These are phyloP conservation scores for Lasiodiplodia sp. DNA, from an alignment of 2,329 filamentous ascomycete species.

Conservation along the genomic window DNA sequence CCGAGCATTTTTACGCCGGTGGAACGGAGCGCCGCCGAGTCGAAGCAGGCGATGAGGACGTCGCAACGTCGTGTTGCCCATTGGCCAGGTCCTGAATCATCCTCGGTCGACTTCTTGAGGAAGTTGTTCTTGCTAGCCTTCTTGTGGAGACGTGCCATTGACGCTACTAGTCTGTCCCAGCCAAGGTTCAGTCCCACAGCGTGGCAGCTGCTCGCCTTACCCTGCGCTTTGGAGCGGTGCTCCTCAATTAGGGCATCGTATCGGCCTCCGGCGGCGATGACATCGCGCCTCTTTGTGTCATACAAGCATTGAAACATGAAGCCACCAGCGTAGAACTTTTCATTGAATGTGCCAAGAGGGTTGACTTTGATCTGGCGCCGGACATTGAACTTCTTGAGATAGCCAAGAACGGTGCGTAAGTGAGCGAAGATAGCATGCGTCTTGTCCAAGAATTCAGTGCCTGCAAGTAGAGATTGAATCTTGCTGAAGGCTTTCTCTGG, in stretches of 20 bases:
- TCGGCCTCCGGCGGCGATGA: conserved; percentile 91
- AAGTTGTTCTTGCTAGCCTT: conserved; percentile 58
- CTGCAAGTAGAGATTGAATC: conserved; percentile 61
- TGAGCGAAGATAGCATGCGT: conserved; percentile 72
- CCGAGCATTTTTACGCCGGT: conserved; percentile 79
- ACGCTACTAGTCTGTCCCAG: conserved; percentile 80
- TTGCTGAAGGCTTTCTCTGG: conserved; percentile 78
- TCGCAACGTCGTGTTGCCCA: conserved; percentile 70
- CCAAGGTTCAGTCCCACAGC: conserved; percentile 92
- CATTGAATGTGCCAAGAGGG: conserved; percentile 86
- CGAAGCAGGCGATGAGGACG: conserved; percentile 88
- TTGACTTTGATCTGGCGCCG: conserved; percentile 81
- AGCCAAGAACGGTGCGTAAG: conserved; percentile 78
- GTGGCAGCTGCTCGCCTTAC: conserved; percentile 63
- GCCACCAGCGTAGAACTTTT: conserved; percentile 82
- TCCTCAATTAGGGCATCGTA: conserved; percentile 91
- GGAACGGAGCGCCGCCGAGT: conserved; percentile 76
- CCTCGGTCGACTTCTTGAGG: conserved; percentile 74
- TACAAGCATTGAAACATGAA: conserved; percentile 91
- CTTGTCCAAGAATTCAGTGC: conserved; percentile 60
- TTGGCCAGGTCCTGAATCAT: conserved; percentile 50
- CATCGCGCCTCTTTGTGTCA: conserved; percentile 79
- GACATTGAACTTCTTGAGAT: conserved; percentile 77
- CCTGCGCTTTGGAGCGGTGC: conserved; percentile 74
- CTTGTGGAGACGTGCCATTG: conserved; percentile 62